Base-by-base conservation (phyloP, 208 protist genomes). In the Leishmania turanica region DNA sequence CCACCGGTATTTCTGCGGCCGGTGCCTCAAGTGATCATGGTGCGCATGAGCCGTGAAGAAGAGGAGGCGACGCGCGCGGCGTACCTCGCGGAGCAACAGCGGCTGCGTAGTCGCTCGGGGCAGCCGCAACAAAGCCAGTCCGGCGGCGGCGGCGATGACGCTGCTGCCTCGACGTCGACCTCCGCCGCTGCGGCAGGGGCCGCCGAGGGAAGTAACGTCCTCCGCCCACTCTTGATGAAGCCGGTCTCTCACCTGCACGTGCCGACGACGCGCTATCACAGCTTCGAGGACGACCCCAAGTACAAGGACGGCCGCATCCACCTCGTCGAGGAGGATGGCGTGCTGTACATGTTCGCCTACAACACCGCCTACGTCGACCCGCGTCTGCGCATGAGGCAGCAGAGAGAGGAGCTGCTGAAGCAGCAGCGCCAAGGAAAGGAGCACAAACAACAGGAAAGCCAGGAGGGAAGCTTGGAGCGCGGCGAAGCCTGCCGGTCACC, bases 301-400 rank as follows among this genome's bases (percentile, higher is more conserved):
- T 91, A 91, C 84, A 84, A 86, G 65, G 89, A 93, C 71, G 88
- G 89, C 49, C 82, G 85, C n/a, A 77, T 95, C 2, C 88, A 95
- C 75, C 78, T 95, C 3, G 88, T 93, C 34, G 91, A 91, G 80
- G 84, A 92, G 51, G 86, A 91, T 47, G 91, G 88, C 4, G 85
- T 90, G 51, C 75, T 95, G 40, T 93, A 92, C 87, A 72, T 92
- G 64, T 92, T 93, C 60, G 89, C 89, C n/a, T 89, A 90, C 80
- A 91, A 91, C 58, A 80, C 70, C 9, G 70, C 76, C 24, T 84
- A 90, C 78, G 70, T 84, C 27, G 70, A 83, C 34, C 78, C 68
- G 34, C 78, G 65, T 49, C 27, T 62, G 37, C 62, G 75, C 34
- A 51, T 79, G 58, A 64, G 68, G 65, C 69, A 76, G 70, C 66